These are phyloP conservation scores for Volvox carteri DNA, from an alignment of 163 green algal genomes.

Conservation along the genomic window DNA sequence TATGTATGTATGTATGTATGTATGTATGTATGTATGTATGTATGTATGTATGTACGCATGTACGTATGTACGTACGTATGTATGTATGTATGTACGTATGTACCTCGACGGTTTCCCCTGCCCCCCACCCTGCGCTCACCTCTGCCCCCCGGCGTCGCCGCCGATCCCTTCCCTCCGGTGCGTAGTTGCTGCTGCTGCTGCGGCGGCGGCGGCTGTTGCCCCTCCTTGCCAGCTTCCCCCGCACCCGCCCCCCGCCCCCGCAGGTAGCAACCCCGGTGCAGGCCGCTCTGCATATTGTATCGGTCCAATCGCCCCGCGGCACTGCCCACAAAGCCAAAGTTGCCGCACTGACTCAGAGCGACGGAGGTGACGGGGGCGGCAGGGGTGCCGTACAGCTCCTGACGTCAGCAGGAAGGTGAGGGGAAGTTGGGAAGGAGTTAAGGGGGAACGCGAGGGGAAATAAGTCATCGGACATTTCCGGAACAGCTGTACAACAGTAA, in stretches of 20 bases:
- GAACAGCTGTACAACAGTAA: too few relatives aligned
- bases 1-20: too few relatives aligned
- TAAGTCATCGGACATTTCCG: too few relatives aligned
- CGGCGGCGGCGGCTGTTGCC: too few relatives aligned
- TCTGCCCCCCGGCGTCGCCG: neutral
- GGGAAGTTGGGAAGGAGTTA: neutral
- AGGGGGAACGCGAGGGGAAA: neutral
- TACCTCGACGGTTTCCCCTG: too few relatives aligned
- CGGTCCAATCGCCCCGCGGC: conserved; percentile 86
- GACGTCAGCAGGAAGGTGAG: neutral
- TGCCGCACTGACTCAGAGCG: conserved; percentile 90
- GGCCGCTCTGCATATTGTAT: conserved; percentile 97
- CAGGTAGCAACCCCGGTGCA: conserved; percentile 82
- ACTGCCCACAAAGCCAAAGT: conserved; percentile 93
- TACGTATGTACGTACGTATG: too few relatives aligned
- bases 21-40: too few relatives aligned
- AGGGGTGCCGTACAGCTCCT: conserved; percentile 40
- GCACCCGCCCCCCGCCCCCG: neutral
- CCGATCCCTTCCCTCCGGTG: neutral
- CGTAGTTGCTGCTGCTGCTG: neutral
- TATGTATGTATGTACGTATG: too few relatives aligned
- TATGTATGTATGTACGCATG: too few relatives aligned
- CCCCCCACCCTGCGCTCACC: neutral
- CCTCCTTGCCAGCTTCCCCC: too few relatives aligned
- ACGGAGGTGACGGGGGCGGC: conserved; percentile 77